Conservation (phyloP, 129 eudicot genomes). For the Deinandra increscens region DNA sequence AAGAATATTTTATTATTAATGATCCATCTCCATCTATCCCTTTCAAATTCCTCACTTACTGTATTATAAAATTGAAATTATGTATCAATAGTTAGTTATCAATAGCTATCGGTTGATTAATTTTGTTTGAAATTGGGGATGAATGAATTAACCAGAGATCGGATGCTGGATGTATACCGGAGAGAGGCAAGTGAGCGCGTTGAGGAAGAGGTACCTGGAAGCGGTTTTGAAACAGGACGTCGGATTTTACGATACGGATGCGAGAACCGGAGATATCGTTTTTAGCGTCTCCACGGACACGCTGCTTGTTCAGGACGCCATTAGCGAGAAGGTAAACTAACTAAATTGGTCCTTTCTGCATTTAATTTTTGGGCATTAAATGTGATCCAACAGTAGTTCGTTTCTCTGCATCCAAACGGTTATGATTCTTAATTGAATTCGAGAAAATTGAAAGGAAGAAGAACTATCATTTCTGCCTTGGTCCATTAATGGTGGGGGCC, state of each 20-base stretch:
- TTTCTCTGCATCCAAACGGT: neutral
- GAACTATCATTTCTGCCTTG: conserved; percentile 21
- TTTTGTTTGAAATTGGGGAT: conserved; percentile 14
- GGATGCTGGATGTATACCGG: conserved; percentile 99
- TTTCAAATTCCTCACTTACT: neutral
- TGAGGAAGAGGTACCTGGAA: conserved; percentile 89
- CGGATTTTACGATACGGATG: conserved; percentile 96
- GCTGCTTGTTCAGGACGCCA: conserved; percentile 98
- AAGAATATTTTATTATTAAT: conserved; percentile 19
- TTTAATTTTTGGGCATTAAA: neutral
- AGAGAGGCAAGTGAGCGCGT: conserved; percentile 85
- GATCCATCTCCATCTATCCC: conserved; percentile 22
- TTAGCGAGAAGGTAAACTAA: conserved; percentile 99
- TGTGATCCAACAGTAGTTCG: neutral
- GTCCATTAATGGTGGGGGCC: conserved; percentile 29
- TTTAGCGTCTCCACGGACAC: conserved; percentile 98
- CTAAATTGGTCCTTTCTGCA: neutral
- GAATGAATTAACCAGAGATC: conserved; percentile 48
- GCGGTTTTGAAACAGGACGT: conserved; percentile 94
- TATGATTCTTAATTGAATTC: conserved; percentile 6
- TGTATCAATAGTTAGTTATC: neutral
- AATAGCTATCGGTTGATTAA: neutral
- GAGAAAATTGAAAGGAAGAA: conserved; percentile 15
- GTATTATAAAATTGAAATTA: neutral
- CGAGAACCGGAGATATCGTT: conserved; percentile 95